These are phyloP conservation scores for Fusarium anguioides DNA, from an alignment of 2,329 filamentous ascomycete species.

Conservation along the genomic window DNA sequence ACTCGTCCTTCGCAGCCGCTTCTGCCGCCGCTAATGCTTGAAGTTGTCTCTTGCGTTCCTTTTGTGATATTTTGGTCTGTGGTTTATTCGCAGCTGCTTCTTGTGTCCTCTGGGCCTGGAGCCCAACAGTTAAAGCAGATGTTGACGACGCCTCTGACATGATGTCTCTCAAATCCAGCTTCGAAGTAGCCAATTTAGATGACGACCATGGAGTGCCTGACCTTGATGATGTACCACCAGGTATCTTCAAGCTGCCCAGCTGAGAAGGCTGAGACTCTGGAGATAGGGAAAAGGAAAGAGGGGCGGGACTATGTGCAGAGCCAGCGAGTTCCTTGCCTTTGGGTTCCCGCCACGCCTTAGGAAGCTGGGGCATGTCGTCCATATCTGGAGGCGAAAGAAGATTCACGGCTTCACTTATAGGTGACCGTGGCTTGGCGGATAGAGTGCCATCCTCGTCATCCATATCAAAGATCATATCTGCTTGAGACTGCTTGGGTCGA, in stretches of 20 bases:
- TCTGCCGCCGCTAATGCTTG: constrained; percentile 69
- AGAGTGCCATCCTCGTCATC: constrained; percentile 74
- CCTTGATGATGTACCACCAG: constrained; percentile 22
- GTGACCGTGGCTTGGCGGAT: constrained; percentile 46
- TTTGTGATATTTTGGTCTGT: constrained; percentile 81
- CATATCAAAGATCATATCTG: constrained; percentile 93
- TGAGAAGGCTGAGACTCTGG: constrained; percentile 24
- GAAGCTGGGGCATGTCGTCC: constrained; percentile 47
- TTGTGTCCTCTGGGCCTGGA: constrained; percentile 62
- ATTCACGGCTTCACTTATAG: constrained; percentile 31
- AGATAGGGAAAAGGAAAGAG: constrained; percentile 36
- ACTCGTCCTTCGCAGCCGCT: constrained; percentile 52
- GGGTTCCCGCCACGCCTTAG: constrained; percentile 47
- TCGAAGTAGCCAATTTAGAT: constrained; percentile 65
- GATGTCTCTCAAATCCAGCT: constrained; percentile 80
- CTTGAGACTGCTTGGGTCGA: constrained; percentile 73
- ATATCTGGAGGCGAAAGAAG: constrained; percentile 41
- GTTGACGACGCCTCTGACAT: constrained; percentile 69
- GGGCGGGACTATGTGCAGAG: constrained; percentile 16
- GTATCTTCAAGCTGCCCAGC: constrained; percentile 2
- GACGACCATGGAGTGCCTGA: constrained; percentile 61
- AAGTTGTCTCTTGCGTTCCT: constrained; percentile 87
- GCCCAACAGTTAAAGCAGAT: constrained; percentile 65
- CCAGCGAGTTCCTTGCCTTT: constrained; percentile 44
- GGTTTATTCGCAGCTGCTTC: constrained; percentile 53